These are phyloP conservation scores for Tubosaeta sp. DNA, from an alignment of 768 basidiomycete species.

Conservation along the genomic window DNA sequence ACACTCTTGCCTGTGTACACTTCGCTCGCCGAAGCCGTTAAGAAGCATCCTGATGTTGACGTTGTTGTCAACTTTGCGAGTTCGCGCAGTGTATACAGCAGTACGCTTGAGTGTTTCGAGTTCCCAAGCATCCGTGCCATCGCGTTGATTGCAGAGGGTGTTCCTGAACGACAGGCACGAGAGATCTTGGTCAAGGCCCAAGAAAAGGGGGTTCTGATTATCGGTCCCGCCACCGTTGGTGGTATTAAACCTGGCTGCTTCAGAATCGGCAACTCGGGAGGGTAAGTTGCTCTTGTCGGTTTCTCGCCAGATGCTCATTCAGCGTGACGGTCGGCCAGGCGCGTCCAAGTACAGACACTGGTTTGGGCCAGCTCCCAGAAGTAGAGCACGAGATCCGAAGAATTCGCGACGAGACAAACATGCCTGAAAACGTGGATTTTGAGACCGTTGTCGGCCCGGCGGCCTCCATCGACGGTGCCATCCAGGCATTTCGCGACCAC, in stretches of 20 bases:
- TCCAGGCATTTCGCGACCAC: too few relatives aligned
- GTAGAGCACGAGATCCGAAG: too few relatives aligned
- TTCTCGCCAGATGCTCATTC: conserved; percentile 1
- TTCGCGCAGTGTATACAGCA: conserved; percentile 89
- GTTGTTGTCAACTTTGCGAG: conserved; percentile 98
- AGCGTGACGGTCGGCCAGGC: too few relatives aligned
- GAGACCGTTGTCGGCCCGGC: too few relatives aligned
- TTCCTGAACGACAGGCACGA: conserved; percentile 94
- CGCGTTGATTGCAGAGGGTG: conserved; percentile 97
- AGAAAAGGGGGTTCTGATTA: conserved; percentile 84
- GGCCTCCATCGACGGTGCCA: too few relatives aligned
- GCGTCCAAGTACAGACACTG: too few relatives aligned
- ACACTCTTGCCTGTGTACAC: conserved; percentile 98
- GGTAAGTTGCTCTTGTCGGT: conserved; percentile 44
- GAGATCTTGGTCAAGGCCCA: conserved; percentile 90
- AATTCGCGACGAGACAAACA: too few relatives aligned
- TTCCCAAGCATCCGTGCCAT: conserved; percentile 44
- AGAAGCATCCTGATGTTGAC: conserved; percentile 95
- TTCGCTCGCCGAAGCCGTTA: conserved; percentile 80
- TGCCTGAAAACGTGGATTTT: too few relatives aligned
- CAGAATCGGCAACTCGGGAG: conserved; percentile 99
- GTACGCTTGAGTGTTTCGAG: conserved; percentile 87
- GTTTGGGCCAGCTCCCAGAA: too few relatives aligned
- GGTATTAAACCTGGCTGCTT: conserved; percentile 99
- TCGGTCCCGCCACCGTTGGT: conserved; percentile 96